These are phyloP conservation scores for Phytophthora pluvialis DNA, from an alignment of 352 stramenopile genomes.

Conservation along the genomic window DNA sequence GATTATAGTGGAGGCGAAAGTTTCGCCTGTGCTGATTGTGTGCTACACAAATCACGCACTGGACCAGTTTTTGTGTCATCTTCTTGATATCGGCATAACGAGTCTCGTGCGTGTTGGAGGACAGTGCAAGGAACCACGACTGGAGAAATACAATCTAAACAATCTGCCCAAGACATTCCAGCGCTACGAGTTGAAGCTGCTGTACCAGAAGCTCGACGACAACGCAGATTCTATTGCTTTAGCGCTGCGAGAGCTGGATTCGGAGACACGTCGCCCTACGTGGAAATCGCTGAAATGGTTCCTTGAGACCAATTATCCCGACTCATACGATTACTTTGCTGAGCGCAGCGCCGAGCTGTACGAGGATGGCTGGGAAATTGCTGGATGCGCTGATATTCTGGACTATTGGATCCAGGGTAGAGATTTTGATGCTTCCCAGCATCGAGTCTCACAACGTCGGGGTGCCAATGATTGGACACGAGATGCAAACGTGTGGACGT, in stretches of 20 bases:
- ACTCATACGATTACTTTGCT: constrained; percentile 41
- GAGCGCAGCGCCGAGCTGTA: constrained; percentile 32
- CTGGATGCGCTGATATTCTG: constrained; percentile 40
- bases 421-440: constrained; percentile 20
- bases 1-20: constrained; percentile 57
- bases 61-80: constrained; percentile 90
- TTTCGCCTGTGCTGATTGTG: constrained; percentile 75
- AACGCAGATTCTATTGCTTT: constrained; percentile 28
- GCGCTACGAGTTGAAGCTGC: constrained; percentile 35
- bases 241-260: constrained; percentile 15
- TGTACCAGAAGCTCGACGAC: constrained; percentile 46
- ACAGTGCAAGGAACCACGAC: constrained; percentile 62
- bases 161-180: constrained; percentile 31
- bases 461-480: constrained; percentile 24
- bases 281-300: constrained; percentile 44
- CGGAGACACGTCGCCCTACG: constrained; percentile 25
- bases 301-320: constrained; percentile 35
- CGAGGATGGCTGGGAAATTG: constrained; percentile 41
- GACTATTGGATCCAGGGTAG: constrained; percentile 49
- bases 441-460: neutral
- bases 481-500: constrained; percentile 41
- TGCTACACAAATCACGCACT: constrained; percentile 93
- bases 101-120: constrained; percentile 80
- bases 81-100: constrained; percentile 58
- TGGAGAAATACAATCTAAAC: constrained; percentile 49